Evolutionary conservation across 805 yeast genomes (phyloP), one percentile per base, ranked within the genome.

Genomic region (Wickerhamiella allomyrinae): DNA sequence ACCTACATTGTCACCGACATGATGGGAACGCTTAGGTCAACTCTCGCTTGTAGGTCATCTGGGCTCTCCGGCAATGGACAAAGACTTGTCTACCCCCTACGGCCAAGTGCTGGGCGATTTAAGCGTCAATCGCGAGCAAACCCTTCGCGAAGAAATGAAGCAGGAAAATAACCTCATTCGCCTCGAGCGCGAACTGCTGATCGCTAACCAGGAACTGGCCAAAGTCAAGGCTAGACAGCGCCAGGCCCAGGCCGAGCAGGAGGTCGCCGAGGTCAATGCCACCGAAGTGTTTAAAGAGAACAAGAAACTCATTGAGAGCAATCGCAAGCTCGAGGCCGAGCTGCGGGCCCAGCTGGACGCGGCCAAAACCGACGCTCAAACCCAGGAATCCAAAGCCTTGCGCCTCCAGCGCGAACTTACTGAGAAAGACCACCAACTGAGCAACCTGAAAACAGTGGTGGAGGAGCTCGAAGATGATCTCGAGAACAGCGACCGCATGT

Each of bases 11-110:
- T 15, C 40, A 37, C 40, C 14, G 27, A 23, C 22, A 27, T 27
- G 22, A n/a, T 11, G 29, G 29, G n/a, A 36, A 11, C 39, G 29
- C 39, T 22, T 24, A 23, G 29, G 29, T 36, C 39, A 34, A n/a
- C 22, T 5, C 37, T 34, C 21, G 14, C 22, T n/a, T n/a, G n/a
- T n/a, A n/a, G n/a, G n/a, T n/a, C n/a, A n/a, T n/a, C n/a, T n/a
- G n/a, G n/a, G n/a, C n/a, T n/a, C n/a, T n/a, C n/a, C n/a, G n/a
- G n/a, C n/a, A n/a, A n/a, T n/a, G n/a, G n/a, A n/a, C n/a, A n/a
- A n/a, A n/a, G n/a, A n/a, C n/a, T n/a, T n/a, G 10, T 7, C n/a
- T n/a, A n/a, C n/a, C n/a, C n/a, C n/a, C n/a, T n/a, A n/a, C n/a
- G n/a, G n/a, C n/a, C n/a, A 13, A 4, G 3, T 13, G 6, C 3